Percentiles rank a stretch among this genome's conserved stretches.
phyloP scores from a whole-genome alignment of 2,329 filamentous ascomycete genomes.

The Penicillium glabrum region DNA sequence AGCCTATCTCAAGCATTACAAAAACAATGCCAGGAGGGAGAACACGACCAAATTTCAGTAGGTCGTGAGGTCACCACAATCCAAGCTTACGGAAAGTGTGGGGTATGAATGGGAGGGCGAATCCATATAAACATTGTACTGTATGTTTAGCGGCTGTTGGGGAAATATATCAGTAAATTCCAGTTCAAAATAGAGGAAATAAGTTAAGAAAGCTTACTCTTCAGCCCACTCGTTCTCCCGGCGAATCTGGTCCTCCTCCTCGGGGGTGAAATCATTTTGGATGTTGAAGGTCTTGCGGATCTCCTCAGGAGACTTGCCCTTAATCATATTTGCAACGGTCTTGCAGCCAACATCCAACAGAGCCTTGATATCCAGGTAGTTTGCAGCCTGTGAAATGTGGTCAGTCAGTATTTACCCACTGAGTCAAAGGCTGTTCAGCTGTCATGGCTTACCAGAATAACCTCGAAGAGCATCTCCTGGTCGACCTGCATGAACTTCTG shows the following conservation, averaged over 20 bases:
- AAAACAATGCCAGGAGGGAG: background rate
- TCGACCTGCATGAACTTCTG: slow-evolving; percentile 99
- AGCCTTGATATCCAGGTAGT: slow-evolving; percentile 98
- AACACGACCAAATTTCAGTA: background rate
- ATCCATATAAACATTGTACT: background rate
- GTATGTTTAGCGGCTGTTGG: background rate
- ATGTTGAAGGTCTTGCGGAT: slow-evolving; percentile 99
- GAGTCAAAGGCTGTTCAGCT: background rate
- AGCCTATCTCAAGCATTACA: background rate
- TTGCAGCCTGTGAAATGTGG: slow-evolving; percentile 68
- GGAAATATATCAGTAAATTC: background rate
- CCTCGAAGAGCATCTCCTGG: slow-evolving; percentile 99
- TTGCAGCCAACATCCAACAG: slow-evolving; percentile 98
- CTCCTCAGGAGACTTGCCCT: slow-evolving; percentile 99
- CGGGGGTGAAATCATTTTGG: slow-evolving; percentile 97
- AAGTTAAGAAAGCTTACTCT: slow-evolving; percentile 53
- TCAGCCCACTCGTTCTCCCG: slow-evolving; percentile 91
- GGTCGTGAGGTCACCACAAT: background rate
- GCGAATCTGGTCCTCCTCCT: slow-evolving; percentile 97
- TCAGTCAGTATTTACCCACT: slow-evolving; percentile 1
- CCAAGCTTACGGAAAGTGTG: background rate
- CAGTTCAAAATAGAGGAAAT: background rate
- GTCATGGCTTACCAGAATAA: slow-evolving; percentile 74
- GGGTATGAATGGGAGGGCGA: background rate
- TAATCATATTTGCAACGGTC: slow-evolving; percentile 99